Base-by-base conservation (phyloP, 75 land plant species). In the Adiantum capillusveneris region DNA sequence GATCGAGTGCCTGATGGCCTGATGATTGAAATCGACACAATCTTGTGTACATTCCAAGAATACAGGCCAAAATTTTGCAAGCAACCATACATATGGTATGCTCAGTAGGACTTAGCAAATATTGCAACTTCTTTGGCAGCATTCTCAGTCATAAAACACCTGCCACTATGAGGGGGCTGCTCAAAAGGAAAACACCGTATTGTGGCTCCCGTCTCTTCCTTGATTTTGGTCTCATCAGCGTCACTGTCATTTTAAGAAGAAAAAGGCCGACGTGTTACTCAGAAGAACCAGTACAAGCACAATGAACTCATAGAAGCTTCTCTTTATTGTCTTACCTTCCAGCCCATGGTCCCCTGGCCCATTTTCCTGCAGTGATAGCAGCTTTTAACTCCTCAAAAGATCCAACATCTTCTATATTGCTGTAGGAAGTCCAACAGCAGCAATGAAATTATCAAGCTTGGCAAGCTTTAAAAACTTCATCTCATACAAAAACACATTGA, bases 311-410 rank as follows among this genome's bases (percentile, higher is more conserved):
- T 2, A 16, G 36, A 48, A 25, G 22, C 2, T 34, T 11, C 53
- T 19, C 13, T 43, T 12, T 29, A 1, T 7, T n/a, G n/a, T n/a
- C n/a, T n/a, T 65, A 88, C 94, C 94, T 90, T 12, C 88, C 91
- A 39, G 88, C 80, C 98, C 98, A 94, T 31, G 96, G 88, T 49
- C 98, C 90, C 57, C 96, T 70, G n/a, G 96, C 98, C 98, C 98
- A 94, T 77, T 86, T 94, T 9, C 98, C 98, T 34, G 71, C 57
- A 50, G 77, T 64, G 28, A 94, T 80, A 17, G 73, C 98, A 29
- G 27, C 79, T 67, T 89, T 86, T 29, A 94, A 78, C 60, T 90
- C 98, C 36, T 78, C 78, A 55, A 90, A 94, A 0, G 96, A 90
- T 11, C 63, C 44, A 53, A 94, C 98, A 78, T 94, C 96, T 51